These are phyloP conservation scores for Plasmodium gallinaceum DNA, from an alignment of 169 alveolate species.

Conservation along the genomic window DNA sequence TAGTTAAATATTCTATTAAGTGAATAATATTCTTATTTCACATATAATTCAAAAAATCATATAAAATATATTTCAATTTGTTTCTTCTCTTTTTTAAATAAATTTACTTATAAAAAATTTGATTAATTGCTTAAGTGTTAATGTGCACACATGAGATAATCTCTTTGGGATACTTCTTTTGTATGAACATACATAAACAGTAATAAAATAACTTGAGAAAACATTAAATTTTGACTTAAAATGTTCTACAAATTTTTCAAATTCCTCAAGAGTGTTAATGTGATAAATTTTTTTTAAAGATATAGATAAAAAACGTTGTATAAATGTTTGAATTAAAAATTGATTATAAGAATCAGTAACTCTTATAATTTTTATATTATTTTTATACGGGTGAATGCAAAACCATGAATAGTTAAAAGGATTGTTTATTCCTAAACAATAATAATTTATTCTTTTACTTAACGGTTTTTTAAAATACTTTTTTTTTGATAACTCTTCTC, in stretches of 20 bases:
- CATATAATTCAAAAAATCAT: no score
- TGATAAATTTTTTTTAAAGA: conserved; percentile 25
- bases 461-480: conserved; percentile 65
- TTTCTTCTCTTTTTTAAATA: not conserved
- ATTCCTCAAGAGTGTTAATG: conserved; percentile 20
- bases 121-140: conserved; percentile 22
- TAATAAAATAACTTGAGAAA: conserved; percentile 43
- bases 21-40: no score
- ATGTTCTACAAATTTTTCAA: conserved; percentile 34
- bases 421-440: conserved; percentile 53
- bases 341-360: conserved; percentile 37
- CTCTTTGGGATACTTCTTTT: conserved; percentile 38
- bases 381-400: conserved; percentile 32
- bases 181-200: conserved; percentile 64
- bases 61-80: not conserved
- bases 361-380: conserved; percentile 41
- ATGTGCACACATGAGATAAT: conserved; percentile 38
- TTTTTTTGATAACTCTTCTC: conserved; percentile 36
- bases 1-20: no score
- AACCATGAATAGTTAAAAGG: conserved; percentile 75
- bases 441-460: conserved; percentile 65
- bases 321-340: conserved; percentile 47
- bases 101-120: conserved; percentile 46
- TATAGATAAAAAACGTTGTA: conserved; percentile 44
- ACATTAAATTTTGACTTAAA: conserved; percentile 42